Base-by-base conservation (phyloP, 1,284 basidiomycete species). In the Heterobasidion parviporum region DNA sequence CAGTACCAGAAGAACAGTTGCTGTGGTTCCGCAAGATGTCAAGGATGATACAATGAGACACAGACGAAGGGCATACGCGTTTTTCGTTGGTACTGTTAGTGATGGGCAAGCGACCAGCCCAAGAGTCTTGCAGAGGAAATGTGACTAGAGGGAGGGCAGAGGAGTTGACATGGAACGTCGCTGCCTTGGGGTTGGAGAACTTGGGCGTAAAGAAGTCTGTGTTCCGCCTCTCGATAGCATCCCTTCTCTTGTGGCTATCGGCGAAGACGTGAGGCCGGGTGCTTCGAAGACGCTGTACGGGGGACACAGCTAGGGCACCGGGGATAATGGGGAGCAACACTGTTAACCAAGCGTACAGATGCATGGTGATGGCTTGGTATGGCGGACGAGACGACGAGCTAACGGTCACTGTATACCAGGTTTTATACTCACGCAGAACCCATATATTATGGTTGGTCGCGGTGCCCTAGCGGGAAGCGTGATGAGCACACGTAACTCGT, bases 1-100 rank as follows among this genome's bases (percentile, higher is more conserved):
- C 50, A 51, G 50, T 51, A 51, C 50, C 50, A 51, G 50, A 51
- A 51, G 50, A 51, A 51, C 2, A 51, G 50, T 36, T 51, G 50
- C 47, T 48, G 47, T 14, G 20, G 7, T 41, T 48, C 47, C n/a
- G 18, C 14, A 12, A 8, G 9, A 48, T 18, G 12, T 48, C 6
- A 12, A 14, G 10, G 8, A 10, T 20, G 16, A 4, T 8, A 45
- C 44, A 45, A n/a, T 6, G 32, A 18, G 47, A 18, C 12, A 18
- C 20, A 20, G 12, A 12, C 38, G 2, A 12, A 20, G 16, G 47
- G 20, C 47, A 32, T 48, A 48, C 47, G 35, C 50, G 50, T 16
- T 34, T 10, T 15, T 51, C 50, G 34, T 18, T 36, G 3, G 35
- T 51, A 32, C 14, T 38, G 35, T 51, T 51, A 16, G 50, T 36